Evolutionary conservation across 305 asterid species (phyloP).

Genomic region (Fraxinus ornus): DNA sequence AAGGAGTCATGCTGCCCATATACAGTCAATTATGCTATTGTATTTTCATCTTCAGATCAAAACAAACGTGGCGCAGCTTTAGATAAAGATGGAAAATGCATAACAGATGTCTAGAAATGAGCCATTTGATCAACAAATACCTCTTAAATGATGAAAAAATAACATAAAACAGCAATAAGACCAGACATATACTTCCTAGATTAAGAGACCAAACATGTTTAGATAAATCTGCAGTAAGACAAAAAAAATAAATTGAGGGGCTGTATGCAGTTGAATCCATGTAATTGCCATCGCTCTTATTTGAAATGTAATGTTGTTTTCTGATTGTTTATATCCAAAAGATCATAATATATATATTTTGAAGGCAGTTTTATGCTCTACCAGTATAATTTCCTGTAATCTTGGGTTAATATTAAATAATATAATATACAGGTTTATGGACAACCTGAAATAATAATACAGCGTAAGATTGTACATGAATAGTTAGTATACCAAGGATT

Average conservation of each 20-base stretch:
- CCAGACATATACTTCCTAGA: conserved; percentile 5
- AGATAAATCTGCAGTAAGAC: not conserved
- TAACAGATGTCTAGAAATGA: conserved; percentile 2
- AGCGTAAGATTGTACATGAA: not conserved
- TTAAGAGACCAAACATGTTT: not conserved
- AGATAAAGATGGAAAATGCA: not conserved
- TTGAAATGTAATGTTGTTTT: not conserved
- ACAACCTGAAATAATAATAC: not conserved
- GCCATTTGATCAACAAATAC: not conserved
- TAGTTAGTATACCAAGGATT: not conserved
- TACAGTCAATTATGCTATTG: not conserved
- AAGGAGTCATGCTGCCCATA: not conserved
- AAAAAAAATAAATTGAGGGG: not conserved
- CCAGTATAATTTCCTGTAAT: not conserved
- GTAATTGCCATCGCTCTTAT: not conserved
- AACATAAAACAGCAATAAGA: conserved; percentile 7
- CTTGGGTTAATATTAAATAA: not conserved
- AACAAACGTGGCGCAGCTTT: conserved; percentile 6
- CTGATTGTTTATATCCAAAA: not conserved
- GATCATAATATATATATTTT: not conserved
- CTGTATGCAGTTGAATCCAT: not conserved
- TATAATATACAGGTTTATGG: not conserved
- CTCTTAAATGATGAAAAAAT: not conserved
- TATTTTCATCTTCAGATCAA: not conserved
- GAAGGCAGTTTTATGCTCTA: not conserved